Conservation (phyloP, 1,284 basidiomycete genomes). For the Takashimella tepidaria region DNA sequence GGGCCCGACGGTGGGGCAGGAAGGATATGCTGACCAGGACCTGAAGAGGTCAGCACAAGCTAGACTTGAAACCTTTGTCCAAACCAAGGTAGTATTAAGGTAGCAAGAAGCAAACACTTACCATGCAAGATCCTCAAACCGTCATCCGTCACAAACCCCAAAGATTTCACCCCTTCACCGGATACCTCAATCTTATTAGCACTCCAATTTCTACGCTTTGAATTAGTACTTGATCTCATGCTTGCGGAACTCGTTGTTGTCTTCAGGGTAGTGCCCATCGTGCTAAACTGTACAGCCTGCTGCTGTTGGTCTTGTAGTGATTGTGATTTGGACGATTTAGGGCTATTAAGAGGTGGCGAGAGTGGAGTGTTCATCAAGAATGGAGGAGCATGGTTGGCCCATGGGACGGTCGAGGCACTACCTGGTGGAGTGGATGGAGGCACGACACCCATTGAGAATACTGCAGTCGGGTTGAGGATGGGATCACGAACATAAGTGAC, state of each 20-base stretch:
- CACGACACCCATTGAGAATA: not conserved
- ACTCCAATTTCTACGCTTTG: conserved; percentile 21
- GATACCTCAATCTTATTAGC: conserved; percentile 20
- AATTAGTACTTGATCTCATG: not conserved
- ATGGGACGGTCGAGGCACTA: not conserved
- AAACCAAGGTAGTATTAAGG: not conserved
- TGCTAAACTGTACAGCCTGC: conserved; percentile 1
- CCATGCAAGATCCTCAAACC: conserved; percentile 60
- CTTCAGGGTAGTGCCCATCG: not conserved
- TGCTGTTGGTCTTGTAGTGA: conserved; percentile 5
- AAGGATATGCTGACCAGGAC: conserved; percentile 80
- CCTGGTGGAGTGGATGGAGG: not conserved
- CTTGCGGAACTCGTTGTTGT: not conserved
- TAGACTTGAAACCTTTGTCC: no score
- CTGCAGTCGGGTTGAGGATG: not conserved
- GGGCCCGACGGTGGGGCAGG: conserved; percentile 66
- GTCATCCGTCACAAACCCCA: conserved; percentile 30
- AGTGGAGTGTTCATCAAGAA: not conserved
- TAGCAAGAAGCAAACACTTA: no score
- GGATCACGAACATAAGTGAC: not conserved
- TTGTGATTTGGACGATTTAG: not conserved
- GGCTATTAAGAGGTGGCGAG: conserved; percentile 1
- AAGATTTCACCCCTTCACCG: conserved; percentile 18
- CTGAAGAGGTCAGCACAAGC: conserved; percentile 10
- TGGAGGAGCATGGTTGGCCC: not conserved